Evolutionary conservation across 345 rosid genomes (phyloP).

Genomic region (Excoecaria cochinchinensis): DNA sequence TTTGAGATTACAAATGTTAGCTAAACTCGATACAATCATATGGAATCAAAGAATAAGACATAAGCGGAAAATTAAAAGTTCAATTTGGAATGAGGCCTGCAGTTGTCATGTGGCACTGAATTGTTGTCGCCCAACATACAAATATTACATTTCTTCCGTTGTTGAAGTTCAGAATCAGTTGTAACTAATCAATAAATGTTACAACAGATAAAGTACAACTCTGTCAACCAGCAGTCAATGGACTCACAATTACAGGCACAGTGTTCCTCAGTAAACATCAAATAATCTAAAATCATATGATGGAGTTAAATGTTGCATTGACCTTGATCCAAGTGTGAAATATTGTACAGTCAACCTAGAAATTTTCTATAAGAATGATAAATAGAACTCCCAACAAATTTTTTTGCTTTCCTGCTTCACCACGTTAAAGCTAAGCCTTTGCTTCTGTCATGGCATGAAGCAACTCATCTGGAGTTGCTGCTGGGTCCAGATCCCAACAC

Average conservation of each 20-base stretch:
- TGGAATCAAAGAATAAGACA: no score
- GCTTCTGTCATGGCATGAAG: slow-evolving; percentile 54
- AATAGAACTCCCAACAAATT: slow-evolving; percentile 35
- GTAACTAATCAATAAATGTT: slow-evolving; percentile 16
- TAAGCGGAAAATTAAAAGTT: no score
- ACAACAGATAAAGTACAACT: slow-evolving; percentile 21
- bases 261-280: slow-evolving; percentile 27
- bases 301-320: slow-evolving; percentile 41
- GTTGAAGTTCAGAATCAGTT: slow-evolving; percentile 14
- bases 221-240: slow-evolving; percentile 29
- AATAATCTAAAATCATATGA: slow-evolving; percentile 39
- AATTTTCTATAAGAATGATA: slow-evolving; percentile 47
- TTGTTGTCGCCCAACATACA: no score
- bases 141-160: not conserved
- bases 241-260: slow-evolving; percentile 32
- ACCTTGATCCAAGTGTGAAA: slow-evolving; percentile 45
- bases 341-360: slow-evolving; percentile 66
- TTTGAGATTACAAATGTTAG: no score
- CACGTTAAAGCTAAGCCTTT: slow-evolving; percentile 29
- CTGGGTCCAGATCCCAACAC: slow-evolving; percentile 98
- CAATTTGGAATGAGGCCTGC: no score
- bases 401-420: slow-evolving; percentile 22
- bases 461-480: slow-evolving; percentile 94
- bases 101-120: no score
- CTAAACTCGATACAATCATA: no score